These are phyloP conservation scores for Cutaneotrichosporon spelunceum DNA, from an alignment of 1,284 basidiomycete genomes.

Conservation along the genomic window DNA sequence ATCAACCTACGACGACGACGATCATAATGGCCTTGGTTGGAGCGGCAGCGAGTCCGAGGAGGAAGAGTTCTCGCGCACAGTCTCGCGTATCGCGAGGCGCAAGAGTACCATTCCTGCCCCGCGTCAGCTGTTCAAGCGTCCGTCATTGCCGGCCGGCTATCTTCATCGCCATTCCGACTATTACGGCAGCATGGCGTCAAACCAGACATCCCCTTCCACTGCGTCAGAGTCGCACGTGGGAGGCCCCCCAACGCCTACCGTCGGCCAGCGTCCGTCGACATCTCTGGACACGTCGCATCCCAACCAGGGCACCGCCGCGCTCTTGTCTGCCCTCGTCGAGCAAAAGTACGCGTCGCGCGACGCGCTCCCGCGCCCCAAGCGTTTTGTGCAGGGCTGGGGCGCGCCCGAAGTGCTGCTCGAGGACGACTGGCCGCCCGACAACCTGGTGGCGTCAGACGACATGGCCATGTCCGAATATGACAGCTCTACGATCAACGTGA, in stretches of 20 bases:
- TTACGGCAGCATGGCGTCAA: neutral
- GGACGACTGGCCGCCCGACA: conserved; percentile 28
- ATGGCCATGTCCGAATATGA: neutral
- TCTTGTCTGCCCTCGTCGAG: conserved; percentile 23
- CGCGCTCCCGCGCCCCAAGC: conserved; percentile 21
- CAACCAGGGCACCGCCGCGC: conserved; percentile 16
- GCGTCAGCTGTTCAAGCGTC: conserved; percentile 16
- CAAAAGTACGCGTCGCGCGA: conserved; percentile 24
- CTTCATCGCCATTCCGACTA: conserved; percentile 9
- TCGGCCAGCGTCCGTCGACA: conserved; percentile 18
- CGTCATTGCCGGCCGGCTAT: conserved; percentile 14
- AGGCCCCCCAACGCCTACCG: conserved; percentile 10
- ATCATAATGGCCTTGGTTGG: conserved; percentile 28
- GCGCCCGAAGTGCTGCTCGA: conserved; percentile 38
- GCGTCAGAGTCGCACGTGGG: neutral
- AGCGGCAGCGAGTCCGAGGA: conserved; percentile 43
- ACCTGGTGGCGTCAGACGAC: conserved; percentile 4
- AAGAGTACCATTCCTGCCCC: conserved; percentile 13
- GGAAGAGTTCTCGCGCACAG: conserved; percentile 36
- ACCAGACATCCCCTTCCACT: conserved; percentile 1
- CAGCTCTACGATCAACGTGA: neutral
- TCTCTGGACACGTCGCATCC: conserved; percentile 13
- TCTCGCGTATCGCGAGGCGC: conserved; percentile 25
- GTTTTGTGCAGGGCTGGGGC: conserved; percentile 39
- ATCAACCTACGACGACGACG: neutral